Evolutionary conservation across 805 yeast species (phyloP).

Genomic region (Candida montana): DNA sequence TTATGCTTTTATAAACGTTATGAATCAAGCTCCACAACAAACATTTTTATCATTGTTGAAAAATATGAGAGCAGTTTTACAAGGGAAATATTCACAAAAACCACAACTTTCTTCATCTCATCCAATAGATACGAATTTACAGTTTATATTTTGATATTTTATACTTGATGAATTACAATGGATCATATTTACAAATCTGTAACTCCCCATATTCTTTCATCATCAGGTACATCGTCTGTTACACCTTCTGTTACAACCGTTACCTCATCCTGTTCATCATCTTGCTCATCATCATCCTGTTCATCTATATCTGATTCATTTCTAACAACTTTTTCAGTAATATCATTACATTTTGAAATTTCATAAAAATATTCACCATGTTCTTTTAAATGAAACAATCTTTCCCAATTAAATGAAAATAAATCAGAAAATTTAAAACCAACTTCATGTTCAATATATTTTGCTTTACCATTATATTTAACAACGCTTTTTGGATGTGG

Average conservation of each 20-base stretch:
- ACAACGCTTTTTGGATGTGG: conserved; percentile 30
- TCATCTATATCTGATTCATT: conserved; percentile 2
- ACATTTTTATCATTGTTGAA: conserved; percentile 64
- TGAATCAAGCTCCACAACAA: conserved; percentile 57
- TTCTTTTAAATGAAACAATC: conserved; percentile 15
- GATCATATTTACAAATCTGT: too few relatives aligned
- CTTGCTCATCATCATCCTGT: background rate
- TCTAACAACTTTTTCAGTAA: conserved; percentile 2
- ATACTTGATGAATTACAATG: too few relatives aligned
- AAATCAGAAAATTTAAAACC: conserved; percentile 15
- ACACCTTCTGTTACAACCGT: too few relatives aligned
- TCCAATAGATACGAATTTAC: conserved; percentile 62
- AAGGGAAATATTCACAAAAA: conserved; percentile 66
- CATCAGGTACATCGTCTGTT: too few relatives aligned
- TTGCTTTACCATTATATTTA: conserved; percentile 14
- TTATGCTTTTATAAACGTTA: conserved; percentile 65
- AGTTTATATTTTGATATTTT: conserved; percentile 30
- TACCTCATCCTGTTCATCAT: background rate
- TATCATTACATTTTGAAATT: conserved; percentile 16
- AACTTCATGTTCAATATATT: conserved; percentile 9
- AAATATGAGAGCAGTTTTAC: conserved; percentile 59
- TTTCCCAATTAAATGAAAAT: conserved; percentile 13
- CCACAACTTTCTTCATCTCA: conserved; percentile 81
- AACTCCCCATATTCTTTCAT: too few relatives aligned
- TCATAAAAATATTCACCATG: conserved; percentile 19